Evolutionary conservation across 768 basidiomycete genomes (phyloP), one percentile per base, ranked within the genome.

Genomic region (Boletus reticuloceps): DNA sequence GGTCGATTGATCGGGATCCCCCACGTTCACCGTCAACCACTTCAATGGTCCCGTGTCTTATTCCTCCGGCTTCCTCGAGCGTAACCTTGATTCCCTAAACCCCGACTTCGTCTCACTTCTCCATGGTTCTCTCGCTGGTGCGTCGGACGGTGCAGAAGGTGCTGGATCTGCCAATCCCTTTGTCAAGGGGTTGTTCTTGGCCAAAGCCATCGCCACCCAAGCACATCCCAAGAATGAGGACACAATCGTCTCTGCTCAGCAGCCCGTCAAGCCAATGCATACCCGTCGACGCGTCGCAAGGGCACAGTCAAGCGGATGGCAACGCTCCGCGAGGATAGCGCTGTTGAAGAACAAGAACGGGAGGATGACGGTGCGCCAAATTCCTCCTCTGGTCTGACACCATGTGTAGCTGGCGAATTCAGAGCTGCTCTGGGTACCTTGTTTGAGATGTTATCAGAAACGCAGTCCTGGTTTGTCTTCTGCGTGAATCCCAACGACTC

Each of bases 171-270:
- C 83, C 66, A 96, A 96, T 58, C 88, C 93, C 0, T 99, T 98
- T 74, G 82, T 98, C 46, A 91, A 92, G 57, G 89, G 88, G 8
- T 74, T 99, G 6, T 99, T 98, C 73, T 88, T 86, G 0, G 83
- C 78, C 38, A 93, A 92, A 66, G 88, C 89, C 3, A 94, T 99
- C 58, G 91, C 94, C 0, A 96, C 93, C 0, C 88, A 94, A 65
- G 91, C 87, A 0, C 94, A 98, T 66, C 94, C 96, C 0, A 77
- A 88, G 58, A 88, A 95, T 63, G 93, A 98, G 64, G 94, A 97
- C 95, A 97, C 95, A 0, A 95, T 98, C 56, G 95, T 98, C 16
- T 83, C 94, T 6, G 94, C 94, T 0, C 93, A 94, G 67, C 94
- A 97, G 69, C 85, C 86, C 34, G 86, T 94, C 59, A 94, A 95